Evolutionary conservation across 2,329 filamentous ascomycete species (phyloP).

Genomic region (Penicillium sp.): DNA sequence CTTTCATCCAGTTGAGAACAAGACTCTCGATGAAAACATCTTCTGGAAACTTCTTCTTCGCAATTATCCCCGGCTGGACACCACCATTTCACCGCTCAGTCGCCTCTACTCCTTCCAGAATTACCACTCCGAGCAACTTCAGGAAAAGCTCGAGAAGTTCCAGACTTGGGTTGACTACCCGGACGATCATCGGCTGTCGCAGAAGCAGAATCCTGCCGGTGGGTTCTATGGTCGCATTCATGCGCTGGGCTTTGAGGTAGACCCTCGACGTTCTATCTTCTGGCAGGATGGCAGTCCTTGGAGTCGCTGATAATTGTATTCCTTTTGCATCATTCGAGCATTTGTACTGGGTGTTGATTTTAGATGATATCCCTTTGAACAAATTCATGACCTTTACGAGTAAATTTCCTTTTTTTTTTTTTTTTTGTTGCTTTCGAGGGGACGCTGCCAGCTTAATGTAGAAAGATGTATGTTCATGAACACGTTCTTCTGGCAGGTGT

Average conservation of each 20-base stretch:
- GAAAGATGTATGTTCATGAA: not conserved
- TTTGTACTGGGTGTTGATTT: not conserved
- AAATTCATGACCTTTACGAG: not conserved
- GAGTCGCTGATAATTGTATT: not conserved
- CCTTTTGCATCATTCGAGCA: not conserved
- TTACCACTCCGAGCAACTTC: not conserved
- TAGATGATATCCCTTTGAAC: slow-evolving; percentile 4
- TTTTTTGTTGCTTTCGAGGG: too few species aligned
- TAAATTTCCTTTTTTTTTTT: not conserved
- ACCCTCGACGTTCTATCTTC: slow-evolving; percentile 8
- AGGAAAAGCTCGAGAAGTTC: slow-evolving; percentile 16
- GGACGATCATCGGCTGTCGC: slow-evolving; percentile 13
- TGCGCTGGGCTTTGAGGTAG: slow-evolving; percentile 13
- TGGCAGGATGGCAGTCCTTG: slow-evolving; percentile 17
- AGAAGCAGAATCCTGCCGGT: slow-evolving; percentile 12
- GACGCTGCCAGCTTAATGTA: not conserved
- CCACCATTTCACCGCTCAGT: slow-evolving; percentile 7
- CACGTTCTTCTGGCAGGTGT: not conserved
- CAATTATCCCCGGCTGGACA: slow-evolving; percentile 12
- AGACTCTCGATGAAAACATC: slow-evolving; percentile 3
- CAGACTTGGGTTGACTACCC: slow-evolving; percentile 10
- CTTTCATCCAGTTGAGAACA: slow-evolving; percentile 14
- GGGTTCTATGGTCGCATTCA: slow-evolving; percentile 22
- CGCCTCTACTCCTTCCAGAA: slow-evolving; percentile 18
- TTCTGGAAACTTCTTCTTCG: slow-evolving; percentile 14